Evolutionary conservation across 1,139 yeast species (phyloP), one percentile per base, ranked within the genome.

Genomic region (Nakaseomyces glabratus): DNA sequence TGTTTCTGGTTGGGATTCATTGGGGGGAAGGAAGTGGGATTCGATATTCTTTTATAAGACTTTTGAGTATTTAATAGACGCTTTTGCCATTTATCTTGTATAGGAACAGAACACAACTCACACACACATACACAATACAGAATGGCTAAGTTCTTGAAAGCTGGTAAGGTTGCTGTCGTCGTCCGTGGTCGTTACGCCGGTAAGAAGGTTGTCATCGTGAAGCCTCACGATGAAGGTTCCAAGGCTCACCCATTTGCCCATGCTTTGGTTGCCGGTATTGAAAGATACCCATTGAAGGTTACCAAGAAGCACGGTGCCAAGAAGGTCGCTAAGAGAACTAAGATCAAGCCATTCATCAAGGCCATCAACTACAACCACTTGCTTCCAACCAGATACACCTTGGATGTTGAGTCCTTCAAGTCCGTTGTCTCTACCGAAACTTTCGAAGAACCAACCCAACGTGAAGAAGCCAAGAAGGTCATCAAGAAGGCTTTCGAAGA

Each of bases 181-280:
- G 95, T 90, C 71, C 93, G 97, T 72, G 99, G 99, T 67, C 93
- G 98, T 77, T 90, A 78, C 84, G 99, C 99, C 69, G 99, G 99
- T 78, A 90, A 88, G 85, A 93, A 93, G 82, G 98, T 93, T 57
- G 98, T 93, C 68, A 86, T 93, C 68, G 90, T 93, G 67, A 86
- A 85, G 73, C 93, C 96, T 60, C 93, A 84, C 69, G 98, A 93
- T 66, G 97, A 90, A 64, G 99, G 99, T 66, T 77, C 97, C 74
- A 93, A 90, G 76, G 66, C 93, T 50, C 96, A 90, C 78, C 93
- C 93, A 63, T 93, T 88, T 82, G 95, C 96, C 66, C 98, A 93
- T 65, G 98, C 98, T 66, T 77, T 93, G 60, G 98, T 93, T 62
- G 97, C 95, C 57, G 99, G 99, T 79, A 80, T 90, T 61, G 98